Base-by-base conservation (phyloP, 148 eudicot genomes). In the Fagopyrum esculentum region DNA sequence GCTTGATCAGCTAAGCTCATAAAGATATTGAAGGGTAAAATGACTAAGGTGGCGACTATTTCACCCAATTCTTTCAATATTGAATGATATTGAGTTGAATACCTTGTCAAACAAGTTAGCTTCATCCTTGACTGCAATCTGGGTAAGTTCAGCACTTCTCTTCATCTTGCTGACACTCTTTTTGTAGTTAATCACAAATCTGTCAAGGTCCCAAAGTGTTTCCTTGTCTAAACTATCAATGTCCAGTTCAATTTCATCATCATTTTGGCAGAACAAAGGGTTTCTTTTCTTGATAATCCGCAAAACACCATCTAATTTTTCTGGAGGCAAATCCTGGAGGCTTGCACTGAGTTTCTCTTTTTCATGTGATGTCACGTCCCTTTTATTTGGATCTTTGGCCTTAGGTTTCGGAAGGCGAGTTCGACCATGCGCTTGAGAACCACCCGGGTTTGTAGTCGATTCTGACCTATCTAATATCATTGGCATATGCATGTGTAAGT, bases 121-220 rank as follows among this genome's bases (percentile, higher is more conserved):
- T 76, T 76, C 87, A 73, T 56, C 60, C 50, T 78, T 89, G 40
- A 80, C 63, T 76, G 50, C 74, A 69, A 45, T 86, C 72, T 87
- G 82, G 80, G 77, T 77, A 74, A 80, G 68, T 77, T 91, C 97
- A 60, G 85, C 81, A 75, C 74, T 87, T 77, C 84, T 89, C 82
- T 89, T 95, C 80, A 89, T 87, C 86, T 95, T 95, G 84, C 85
- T 92, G 80, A 89, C 72, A 79, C 80, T 83, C 90, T 92, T 95
- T 79, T 87, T 92, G 77, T 75, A 87, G 85, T 95, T 85, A 74
- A 87, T 86, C 30, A 95, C 87, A 75, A 90, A 92, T 79, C 97
- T 90, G 81, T 95, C 99, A 74, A 95, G 94, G 85, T 95, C 99
- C 99, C 99, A 95, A 43, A 95, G 89, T 56, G 99, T 95, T 77